phyloP scores from a whole-genome alignment of 2,329 filamentous ascomycete species.

The Clonostachys sp. region DNA sequence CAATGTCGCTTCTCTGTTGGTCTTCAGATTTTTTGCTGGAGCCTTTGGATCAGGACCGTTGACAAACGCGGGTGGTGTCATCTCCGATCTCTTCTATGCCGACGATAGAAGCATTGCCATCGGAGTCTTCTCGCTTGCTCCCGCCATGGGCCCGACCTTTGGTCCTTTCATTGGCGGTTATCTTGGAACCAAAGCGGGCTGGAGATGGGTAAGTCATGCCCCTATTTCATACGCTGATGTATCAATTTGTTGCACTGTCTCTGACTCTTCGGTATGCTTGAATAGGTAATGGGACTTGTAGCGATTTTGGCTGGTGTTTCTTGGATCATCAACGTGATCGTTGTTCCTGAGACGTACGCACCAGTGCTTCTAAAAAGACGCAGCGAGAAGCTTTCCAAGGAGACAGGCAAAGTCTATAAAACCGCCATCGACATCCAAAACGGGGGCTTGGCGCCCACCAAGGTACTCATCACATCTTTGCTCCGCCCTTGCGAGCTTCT shows the following conservation, averaged over 20 bases:
- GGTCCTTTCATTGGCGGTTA: conserved; percentile 40
- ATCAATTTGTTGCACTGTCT: no score
- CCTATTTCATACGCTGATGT: no score
- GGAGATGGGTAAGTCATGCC: no score
- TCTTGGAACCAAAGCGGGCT: no score
- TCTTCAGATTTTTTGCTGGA: conserved; percentile 49
- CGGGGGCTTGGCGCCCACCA: conserved; percentile 16
- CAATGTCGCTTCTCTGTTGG: conserved; percentile 46
- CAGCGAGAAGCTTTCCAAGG: conserved; percentile 35
- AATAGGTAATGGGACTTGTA: conserved; percentile 37
- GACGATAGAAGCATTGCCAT: conserved; percentile 52
- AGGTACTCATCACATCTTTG: conserved; percentile 45
- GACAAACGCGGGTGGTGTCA: conserved; percentile 47
- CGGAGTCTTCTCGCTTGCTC: conserved; percentile 52
- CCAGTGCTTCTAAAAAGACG: conserved; percentile 42
- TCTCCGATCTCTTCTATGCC: conserved; percentile 52
- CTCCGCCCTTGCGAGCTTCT: conserved; percentile 55
- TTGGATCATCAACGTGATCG: conserved; percentile 38
- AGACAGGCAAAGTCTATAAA: conserved; percentile 45
- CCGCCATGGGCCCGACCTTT: conserved; percentile 44
- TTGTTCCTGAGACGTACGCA: conserved; percentile 49
- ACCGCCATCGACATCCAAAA: conserved; percentile 37
- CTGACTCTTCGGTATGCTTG: neutral
- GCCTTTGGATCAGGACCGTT: conserved; percentile 50
- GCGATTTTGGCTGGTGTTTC: conserved; percentile 48